Evolutionary conservation across 225 moss, liverwort and hornwort genomes (phyloP).

Genomic region (Climacium dendroides): DNA sequence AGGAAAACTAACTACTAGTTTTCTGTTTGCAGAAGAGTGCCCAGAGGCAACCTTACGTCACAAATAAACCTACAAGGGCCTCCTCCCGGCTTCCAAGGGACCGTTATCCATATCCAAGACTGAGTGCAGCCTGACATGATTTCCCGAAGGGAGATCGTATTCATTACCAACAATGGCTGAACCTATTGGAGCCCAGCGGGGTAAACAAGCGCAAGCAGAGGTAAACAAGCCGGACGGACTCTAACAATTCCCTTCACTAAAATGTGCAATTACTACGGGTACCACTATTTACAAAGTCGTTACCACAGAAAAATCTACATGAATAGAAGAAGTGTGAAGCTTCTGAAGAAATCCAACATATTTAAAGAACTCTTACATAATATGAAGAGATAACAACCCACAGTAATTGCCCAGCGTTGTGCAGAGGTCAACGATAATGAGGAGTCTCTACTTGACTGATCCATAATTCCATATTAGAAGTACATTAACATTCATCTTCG

Average conservation of each 20-base stretch:
- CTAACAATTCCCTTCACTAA: not conserved
- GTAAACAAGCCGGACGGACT: not conserved
- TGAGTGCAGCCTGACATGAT: not conserved
- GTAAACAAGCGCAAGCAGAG: not conserved
- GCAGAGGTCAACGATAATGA: not conserved
- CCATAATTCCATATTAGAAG: not conserved
- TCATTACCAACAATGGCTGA: not conserved
- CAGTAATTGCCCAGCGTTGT: not conserved
- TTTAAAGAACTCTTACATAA: not conserved
- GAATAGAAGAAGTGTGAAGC: not conserved
- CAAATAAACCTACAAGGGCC: constrained; percentile 7
- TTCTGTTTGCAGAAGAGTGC: not conserved
- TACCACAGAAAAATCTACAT: not conserved
- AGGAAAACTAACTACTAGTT: not conserved
- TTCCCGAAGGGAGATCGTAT: not conserved
- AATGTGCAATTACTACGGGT: not conserved
- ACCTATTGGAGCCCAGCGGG: not conserved
- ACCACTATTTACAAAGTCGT: not conserved
- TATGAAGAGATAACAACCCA: not conserved
- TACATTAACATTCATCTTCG: not conserved
- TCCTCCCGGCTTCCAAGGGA: constrained; percentile 12
- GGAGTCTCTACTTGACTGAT: not conserved
- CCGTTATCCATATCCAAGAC: constrained; percentile 10
- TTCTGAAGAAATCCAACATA: not conserved
- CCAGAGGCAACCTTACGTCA: not conserved